Evolutionary conservation across 208 protist species (phyloP).

Genomic region (Trypanosoma mega): DNA sequence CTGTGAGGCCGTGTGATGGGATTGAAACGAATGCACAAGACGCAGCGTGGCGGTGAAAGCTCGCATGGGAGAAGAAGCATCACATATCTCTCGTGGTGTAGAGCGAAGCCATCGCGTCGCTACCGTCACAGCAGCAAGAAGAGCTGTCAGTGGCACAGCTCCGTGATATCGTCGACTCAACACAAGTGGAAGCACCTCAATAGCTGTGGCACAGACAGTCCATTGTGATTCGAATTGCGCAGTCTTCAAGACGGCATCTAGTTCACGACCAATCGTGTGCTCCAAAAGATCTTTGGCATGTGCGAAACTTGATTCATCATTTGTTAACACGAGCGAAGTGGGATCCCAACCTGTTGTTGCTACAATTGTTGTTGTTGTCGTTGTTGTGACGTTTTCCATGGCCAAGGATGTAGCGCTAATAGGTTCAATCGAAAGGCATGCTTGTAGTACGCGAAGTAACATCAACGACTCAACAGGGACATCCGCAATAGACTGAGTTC

Average conservation of each 20-base stretch:
- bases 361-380: neutral
- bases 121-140: neutral
- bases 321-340: constrained; percentile 6
- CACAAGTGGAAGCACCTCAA: constrained; percentile 13
- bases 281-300: neutral
- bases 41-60: neutral
- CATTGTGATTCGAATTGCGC: too few species aligned
- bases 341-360: constrained; percentile 1
- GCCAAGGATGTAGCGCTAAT: constrained; percentile 1
- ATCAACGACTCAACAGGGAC: too few species aligned
- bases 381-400: neutral
- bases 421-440: too few species aligned
- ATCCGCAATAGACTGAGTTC: too few species aligned
- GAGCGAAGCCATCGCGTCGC: neutral
- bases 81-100: neutral
- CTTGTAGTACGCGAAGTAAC: too few species aligned
- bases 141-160: neutral
- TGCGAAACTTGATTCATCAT: neutral
- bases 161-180: constrained; percentile 3
- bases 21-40: neutral
- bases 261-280: neutral
- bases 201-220: constrained; percentile 9
- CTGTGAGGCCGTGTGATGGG: constrained; percentile 6
- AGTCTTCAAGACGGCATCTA: too few species aligned
- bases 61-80: neutral